phyloP scores from a whole-genome alignment of 371 early-diverging fungal genomes.

The Mortierella sp. region DNA sequence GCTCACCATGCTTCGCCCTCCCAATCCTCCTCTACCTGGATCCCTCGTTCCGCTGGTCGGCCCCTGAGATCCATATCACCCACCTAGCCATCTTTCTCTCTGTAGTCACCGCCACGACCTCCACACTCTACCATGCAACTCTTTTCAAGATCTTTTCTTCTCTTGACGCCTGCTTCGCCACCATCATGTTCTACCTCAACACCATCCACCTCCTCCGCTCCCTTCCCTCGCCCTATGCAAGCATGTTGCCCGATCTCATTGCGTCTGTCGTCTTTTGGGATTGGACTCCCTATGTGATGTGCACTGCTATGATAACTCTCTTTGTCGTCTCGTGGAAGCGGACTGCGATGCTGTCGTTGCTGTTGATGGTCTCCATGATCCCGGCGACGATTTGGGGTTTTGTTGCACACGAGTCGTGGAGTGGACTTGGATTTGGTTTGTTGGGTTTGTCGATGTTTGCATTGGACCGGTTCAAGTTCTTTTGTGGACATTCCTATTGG shows the following conservation, averaged over 20 bases:
- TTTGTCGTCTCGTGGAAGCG: constrained; percentile 48
- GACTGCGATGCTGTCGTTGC: constrained; percentile 51
- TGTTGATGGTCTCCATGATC: constrained; percentile 56
- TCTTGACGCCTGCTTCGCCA: constrained; percentile 61
- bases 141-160: constrained; percentile 62
- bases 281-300: constrained; percentile 43
- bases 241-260: constrained; percentile 43
- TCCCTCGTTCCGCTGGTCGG: constrained; percentile 46
- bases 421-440: constrained; percentile 35
- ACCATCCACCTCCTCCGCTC: constrained; percentile 48
- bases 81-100: constrained; percentile 56
- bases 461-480: constrained; percentile 47
- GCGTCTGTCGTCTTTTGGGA: constrained; percentile 27
- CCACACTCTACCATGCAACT: constrained; percentile 60
- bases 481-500: constrained; percentile 56
- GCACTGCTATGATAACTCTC: constrained; percentile 25
- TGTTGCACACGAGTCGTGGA: constrained; percentile 45
- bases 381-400: constrained; percentile 55
- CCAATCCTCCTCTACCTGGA: constrained; percentile 56
- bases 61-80: constrained; percentile 53
- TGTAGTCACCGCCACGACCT: constrained; percentile 53
- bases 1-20: constrained; percentile 61
- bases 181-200: constrained; percentile 58
- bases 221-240: constrained; percentile 36
- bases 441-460: constrained; percentile 54